Evolutionary conservation across 169 alveolate genomes (phyloP).

Genomic region (Eimeria acervulina): DNA sequence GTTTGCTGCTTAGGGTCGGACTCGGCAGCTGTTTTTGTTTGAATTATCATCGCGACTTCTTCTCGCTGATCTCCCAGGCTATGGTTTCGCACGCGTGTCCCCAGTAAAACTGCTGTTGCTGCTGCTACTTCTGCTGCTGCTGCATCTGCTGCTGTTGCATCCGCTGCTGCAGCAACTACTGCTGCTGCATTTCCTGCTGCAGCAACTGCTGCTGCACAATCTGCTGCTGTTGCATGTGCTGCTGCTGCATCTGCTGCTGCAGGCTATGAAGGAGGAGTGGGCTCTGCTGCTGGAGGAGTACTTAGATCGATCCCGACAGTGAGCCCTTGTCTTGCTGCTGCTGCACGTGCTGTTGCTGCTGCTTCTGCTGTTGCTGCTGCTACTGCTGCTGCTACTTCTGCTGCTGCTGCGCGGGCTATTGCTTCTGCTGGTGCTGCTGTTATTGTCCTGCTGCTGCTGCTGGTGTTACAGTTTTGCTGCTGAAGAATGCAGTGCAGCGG

Average conservation of each 20-base stretch:
- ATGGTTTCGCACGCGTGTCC: constrained; percentile 91
- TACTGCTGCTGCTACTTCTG: constrained; percentile 25
- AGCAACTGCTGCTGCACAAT: not conserved
- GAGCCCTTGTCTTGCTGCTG: not conserved
- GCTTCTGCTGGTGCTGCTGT: not conserved
- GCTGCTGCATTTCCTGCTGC: constrained; percentile 52
- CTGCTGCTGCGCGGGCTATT: not conserved
- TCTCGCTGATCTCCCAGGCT: constrained; percentile 94
- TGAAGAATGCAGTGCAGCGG: no score
- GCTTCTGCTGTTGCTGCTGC: not conserved
- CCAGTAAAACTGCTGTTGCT: constrained; percentile 31
- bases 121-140: constrained; percentile 42
- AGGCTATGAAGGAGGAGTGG: no score
- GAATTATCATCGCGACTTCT: constrained; percentile 89
- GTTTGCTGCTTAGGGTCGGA: constrained; percentile 88
- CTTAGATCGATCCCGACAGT: no score
- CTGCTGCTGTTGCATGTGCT: not conserved
- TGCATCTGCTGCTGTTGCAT: not conserved
- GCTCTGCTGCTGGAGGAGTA: no score
- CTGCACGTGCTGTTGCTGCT: not conserved
- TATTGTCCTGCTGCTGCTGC: not conserved
- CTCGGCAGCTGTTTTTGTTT: constrained; percentile 92
- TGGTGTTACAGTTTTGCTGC: not conserved
- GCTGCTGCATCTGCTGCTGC: constrained; percentile 24
- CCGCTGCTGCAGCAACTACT: constrained; percentile 13